Conservation (phyloP, 345 rosid genomes). For the Linum usitatissimum region DNA sequence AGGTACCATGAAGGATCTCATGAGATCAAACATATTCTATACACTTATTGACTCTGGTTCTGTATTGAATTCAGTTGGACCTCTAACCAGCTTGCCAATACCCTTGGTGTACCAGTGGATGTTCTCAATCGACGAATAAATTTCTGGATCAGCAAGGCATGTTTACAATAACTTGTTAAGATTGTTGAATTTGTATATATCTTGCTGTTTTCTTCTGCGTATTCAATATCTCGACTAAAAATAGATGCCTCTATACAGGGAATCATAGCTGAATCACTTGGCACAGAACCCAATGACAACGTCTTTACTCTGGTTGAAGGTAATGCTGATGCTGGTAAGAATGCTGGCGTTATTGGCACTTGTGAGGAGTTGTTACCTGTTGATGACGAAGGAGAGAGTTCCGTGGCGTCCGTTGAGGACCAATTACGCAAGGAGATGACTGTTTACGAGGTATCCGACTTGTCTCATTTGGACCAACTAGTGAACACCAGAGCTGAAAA, state of each 20-base stretch:
- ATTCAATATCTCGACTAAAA: not conserved
- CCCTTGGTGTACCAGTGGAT: slow-evolving; percentile 62
- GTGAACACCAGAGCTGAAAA: not conserved
- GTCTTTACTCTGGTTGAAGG: slow-evolving; percentile 61
- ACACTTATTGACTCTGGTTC: not conserved
- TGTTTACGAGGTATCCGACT: slow-evolving; percentile 60
- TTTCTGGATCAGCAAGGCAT: slow-evolving; percentile 92
- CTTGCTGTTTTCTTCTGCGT: not conserved
- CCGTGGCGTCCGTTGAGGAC: slow-evolving; percentile 78
- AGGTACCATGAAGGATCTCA: slow-evolving; percentile 32
- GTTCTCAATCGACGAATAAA: slow-evolving; percentile 58
- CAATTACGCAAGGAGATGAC: slow-evolving; percentile 88
- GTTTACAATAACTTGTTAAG: not conserved
- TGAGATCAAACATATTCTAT: not conserved
- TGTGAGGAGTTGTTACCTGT: slow-evolving; percentile 54
- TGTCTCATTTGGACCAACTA: not conserved
- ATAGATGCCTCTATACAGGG: slow-evolving; percentile 35
- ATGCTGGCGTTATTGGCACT: slow-evolving; percentile 30
- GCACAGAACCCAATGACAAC: slow-evolving; percentile 32
- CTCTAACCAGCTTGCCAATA: slow-evolving; percentile 55
- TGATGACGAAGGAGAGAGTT: slow-evolving; percentile 71
- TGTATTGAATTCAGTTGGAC: slow-evolving; percentile 57
- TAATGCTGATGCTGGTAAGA: slow-evolving; percentile 48
- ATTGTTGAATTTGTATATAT: not conserved
- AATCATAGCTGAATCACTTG: slow-evolving; percentile 60